phyloP scores from a whole-genome alignment of 139 green algal genomes.

The Desmodesmus armatus region DNA sequence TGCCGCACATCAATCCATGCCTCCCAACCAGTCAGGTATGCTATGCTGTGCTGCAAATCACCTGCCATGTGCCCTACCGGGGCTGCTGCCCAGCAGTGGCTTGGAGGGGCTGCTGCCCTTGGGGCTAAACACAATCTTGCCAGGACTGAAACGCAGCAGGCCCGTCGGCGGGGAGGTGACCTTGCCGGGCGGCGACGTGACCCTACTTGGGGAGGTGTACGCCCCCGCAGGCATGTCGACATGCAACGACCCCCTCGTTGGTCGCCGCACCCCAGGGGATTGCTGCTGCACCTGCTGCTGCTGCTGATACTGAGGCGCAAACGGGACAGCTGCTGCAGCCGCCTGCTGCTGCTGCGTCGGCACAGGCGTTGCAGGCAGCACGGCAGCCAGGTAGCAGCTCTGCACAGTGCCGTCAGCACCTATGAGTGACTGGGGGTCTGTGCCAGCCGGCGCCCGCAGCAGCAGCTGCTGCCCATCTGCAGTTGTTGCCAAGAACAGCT shows the following conservation, averaged over 20 bases:
- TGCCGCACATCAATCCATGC: neutral
- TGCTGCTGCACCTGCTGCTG: neutral
- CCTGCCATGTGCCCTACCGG: neutral
- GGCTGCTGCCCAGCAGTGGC: neutral
- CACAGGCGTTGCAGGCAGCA: neutral
- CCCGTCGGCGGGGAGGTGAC: neutral
- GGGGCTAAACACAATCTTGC: slow-evolving; percentile 21
- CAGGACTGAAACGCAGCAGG: neutral
- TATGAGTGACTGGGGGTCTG: neutral
- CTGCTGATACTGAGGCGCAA: neutral
- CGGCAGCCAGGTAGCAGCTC: neutral
- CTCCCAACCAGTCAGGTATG: neutral
- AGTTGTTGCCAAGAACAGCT: slow-evolving; percentile 14
- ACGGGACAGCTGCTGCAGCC: neutral
- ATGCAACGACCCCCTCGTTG: neutral
- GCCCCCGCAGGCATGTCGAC: neutral
- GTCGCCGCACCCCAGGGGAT: neutral
- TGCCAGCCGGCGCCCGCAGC: neutral
- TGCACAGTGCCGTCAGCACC: neutral
- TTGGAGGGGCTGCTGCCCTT: slow-evolving; percentile 12
- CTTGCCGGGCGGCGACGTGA: neutral
- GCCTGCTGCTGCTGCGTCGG: neutral
- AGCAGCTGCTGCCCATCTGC: slow-evolving; percentile 37
- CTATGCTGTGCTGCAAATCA: neutral
- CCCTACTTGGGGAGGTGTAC: neutral